These are phyloP conservation scores for Lotmaria passim DNA, from an alignment of 208 protist species.

Conservation along the genomic window DNA sequence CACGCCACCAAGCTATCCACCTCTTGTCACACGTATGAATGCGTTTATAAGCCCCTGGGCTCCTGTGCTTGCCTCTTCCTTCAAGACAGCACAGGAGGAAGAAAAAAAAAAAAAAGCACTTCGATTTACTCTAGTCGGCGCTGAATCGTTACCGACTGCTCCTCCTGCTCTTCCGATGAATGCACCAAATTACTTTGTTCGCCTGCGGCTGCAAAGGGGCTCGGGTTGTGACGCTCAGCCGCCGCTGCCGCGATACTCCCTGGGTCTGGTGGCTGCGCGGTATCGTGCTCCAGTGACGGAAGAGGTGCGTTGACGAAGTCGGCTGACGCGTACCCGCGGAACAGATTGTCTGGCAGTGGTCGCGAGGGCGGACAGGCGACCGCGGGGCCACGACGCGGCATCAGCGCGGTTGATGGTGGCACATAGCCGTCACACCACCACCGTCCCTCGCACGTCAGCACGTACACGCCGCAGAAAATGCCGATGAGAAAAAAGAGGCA, in stretches of 20 bases:
- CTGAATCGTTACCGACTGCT: too few species aligned
- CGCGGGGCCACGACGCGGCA: constrained; percentile 47
- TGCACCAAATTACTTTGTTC: too few species aligned
- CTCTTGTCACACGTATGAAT: too few species aligned
- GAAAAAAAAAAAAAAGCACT: too few species aligned
- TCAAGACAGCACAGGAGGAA: too few species aligned
- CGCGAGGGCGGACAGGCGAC: constrained; percentile 38
- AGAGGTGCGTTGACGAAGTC: constrained; percentile 54
- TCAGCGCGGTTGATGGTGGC: constrained; percentile 33
- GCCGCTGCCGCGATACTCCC: not conserved
- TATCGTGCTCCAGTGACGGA: not conserved
- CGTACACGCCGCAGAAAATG: constrained; percentile 37
- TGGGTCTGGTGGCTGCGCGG: not conserved
- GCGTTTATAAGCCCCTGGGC: too few species aligned
- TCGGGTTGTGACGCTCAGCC: not conserved
- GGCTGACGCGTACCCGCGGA: constrained; percentile 52
- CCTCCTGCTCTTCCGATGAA: too few species aligned
- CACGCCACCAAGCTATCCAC: too few species aligned
- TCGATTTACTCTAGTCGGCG: too few species aligned
- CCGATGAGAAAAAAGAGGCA: constrained; percentile 24
- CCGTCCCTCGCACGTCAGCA: constrained; percentile 34
- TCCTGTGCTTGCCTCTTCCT: too few species aligned
- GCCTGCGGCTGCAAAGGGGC: not conserved
- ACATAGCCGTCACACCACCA: constrained; percentile 78
- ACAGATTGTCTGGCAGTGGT: constrained; percentile 58